Base-by-base conservation (phyloP, 306 rosid species). In the Albizia julibrissin region DNA sequence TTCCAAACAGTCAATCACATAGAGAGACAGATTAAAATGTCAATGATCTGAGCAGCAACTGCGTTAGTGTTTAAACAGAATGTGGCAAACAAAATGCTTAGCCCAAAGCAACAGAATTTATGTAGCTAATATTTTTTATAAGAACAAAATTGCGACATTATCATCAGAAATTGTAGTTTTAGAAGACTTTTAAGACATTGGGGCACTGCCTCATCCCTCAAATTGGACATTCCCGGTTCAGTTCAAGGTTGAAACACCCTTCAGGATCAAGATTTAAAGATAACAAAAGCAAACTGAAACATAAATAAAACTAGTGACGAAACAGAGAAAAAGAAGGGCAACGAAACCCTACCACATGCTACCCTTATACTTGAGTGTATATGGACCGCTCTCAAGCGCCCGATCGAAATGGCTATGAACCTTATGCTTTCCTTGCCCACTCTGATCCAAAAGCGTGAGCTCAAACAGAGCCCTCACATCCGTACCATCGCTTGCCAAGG, bases 341-440 rank as follows among this genome's bases (percentile, higher is more conserved):
- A 7, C 4, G 39, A 69, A 80, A 27, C 61, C 92, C 13, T 74
- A 90, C 92, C 94, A 91, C 94, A 91, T 89, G 78, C 94, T 91
- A 10, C 94, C 94, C 66, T 91, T 82, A 74, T 91, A 91, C 84
- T 91, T 91, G 83, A 91, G 89, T 18, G 92, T 89, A 66, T 91
- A 91, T 8, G 94, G 94, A 40, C 94, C 94, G 26, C 92, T 80
- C 79, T 91, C 94, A 13, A 91, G 91, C 37, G 91, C 83, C 10
- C 94, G 91, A 72, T 91, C 92, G 64, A 91, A 91, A 80, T 91
- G 94, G 86, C 89, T 85, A 71, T 91, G 94, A 54, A 89, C 89
- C 86, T 91, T 91, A 59, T 91, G 94, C 78, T 89, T 91, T 49
- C 79, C 89, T 22, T 86, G 82, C n/a, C 92, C 90, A 69, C 94